Evolutionary conservation across 2,329 filamentous ascomycete species (phyloP).

Genomic region (Fusarium ambrosium): DNA sequence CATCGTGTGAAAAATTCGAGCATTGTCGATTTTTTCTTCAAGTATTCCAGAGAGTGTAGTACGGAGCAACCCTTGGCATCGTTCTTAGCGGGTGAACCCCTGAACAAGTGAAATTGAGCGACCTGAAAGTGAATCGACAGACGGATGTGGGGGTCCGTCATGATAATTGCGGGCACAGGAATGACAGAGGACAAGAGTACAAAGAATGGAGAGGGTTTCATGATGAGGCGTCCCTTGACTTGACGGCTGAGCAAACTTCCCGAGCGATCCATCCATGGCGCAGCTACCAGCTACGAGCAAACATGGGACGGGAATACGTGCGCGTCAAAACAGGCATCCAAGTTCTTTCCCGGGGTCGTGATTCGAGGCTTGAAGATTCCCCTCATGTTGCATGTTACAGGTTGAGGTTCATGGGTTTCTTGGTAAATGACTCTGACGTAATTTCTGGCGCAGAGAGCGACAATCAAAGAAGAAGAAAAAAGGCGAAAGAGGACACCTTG

Average conservation of each 20-base stretch:
- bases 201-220: neutral
- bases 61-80: neutral
- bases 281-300: neutral
- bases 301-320: neutral
- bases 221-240: neutral
- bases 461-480: neutral
- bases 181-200: neutral
- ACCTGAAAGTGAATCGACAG: slow-evolving; percentile 19
- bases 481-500: neutral
- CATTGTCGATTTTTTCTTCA: neutral
- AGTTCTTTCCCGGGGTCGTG: neutral
- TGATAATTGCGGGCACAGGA: slow-evolving; percentile 4
- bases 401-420: slow-evolving; percentile 15
- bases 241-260: neutral
- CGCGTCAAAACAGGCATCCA: slow-evolving; percentile 9
- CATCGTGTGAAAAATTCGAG: neutral
- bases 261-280: neutral
- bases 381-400: slow-evolving; percentile 9
- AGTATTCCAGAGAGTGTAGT: neutral
- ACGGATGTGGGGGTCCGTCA: slow-evolving; percentile 21
- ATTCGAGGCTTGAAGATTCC: slow-evolving; percentile 2
- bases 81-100: slow-evolving; percentile 16
- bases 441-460: slow-evolving; percentile 10
- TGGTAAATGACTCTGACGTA: slow-evolving; percentile 32
- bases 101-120: slow-evolving; percentile 29